Conservation (phyloP, 2,329 filamentous ascomycete genomes). For the Fusarium oxysporum region DNA sequence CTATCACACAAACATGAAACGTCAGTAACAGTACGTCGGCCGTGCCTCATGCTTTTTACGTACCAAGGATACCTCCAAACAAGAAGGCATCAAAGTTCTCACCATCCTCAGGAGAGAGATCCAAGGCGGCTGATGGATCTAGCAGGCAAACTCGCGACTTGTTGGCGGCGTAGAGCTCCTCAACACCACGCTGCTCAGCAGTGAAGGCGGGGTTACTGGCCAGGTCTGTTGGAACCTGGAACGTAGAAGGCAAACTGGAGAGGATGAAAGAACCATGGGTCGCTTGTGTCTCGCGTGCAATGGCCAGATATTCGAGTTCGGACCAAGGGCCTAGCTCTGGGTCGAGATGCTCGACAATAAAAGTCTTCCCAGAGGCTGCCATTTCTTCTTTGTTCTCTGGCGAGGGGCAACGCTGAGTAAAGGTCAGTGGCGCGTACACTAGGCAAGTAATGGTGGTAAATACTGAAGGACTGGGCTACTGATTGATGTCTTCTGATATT, state of each 20-base stretch:
- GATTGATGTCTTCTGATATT: slow-evolving; percentile 1
- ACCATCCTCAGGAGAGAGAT: slow-evolving; percentile 86
- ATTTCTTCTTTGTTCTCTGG: slow-evolving; percentile 47
- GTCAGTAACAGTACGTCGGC: slow-evolving; percentile 18
- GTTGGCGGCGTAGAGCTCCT: slow-evolving; percentile 79
- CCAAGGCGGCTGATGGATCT: slow-evolving; percentile 84
- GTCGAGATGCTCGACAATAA: slow-evolving; percentile 97
- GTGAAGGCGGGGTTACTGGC: slow-evolving; percentile 70
- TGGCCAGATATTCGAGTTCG: slow-evolving; percentile 88
- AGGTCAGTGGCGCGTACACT: slow-evolving; percentile 13
- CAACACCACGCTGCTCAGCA: slow-evolving; percentile 81
- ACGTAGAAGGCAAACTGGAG: slow-evolving; percentile 78
- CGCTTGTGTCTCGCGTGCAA: slow-evolving; percentile 81
- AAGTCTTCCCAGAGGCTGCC: slow-evolving; percentile 70
- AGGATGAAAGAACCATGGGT: slow-evolving; percentile 79
- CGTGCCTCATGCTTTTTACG: slow-evolving; percentile 40
- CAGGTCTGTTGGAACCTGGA: slow-evolving; percentile 72
- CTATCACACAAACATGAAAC: slow-evolving; percentile 56
- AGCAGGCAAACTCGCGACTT: slow-evolving; percentile 87
- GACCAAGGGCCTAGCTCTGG: slow-evolving; percentile 95
- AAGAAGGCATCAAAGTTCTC: slow-evolving; percentile 89
- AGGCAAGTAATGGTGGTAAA: slow-evolving; percentile 17
- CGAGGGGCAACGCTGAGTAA: slow-evolving; percentile 13
- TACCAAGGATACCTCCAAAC: slow-evolving; percentile 95
- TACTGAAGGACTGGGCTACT: background rate